Evolutionary conservation across 331 rosid species (phyloP).

Genomic region (Malus hybrid): DNA sequence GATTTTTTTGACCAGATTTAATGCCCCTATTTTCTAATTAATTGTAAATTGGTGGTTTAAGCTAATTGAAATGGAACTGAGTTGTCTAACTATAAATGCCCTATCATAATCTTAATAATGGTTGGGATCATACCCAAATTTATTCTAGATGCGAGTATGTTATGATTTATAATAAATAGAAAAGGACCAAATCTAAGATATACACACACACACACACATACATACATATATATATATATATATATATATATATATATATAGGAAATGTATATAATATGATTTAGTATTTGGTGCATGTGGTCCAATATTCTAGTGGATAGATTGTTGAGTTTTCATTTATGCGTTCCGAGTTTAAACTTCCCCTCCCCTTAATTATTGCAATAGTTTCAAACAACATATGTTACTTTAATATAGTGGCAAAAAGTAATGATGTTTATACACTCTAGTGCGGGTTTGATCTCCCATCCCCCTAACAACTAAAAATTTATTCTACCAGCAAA

Average conservation of each 20-base stretch:
- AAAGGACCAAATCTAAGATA: background rate
- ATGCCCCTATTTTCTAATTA: background rate
- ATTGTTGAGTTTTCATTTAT: too few relatives aligned
- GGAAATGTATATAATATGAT: background rate
- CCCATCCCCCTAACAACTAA: too few relatives aligned
- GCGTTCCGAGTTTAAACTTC: too few relatives aligned
- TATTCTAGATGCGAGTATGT: background rate
- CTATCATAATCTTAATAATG: background rate
- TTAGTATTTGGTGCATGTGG: background rate
- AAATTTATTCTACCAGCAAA: too few relatives aligned
- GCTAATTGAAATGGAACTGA: background rate
- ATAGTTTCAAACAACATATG: background rate
- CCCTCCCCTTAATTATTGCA: too few relatives aligned
- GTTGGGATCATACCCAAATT: background rate
- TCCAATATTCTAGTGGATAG: too few relatives aligned
- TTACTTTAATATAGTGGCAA: accelerated
- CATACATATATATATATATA: too few relatives aligned
- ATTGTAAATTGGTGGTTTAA: background rate
- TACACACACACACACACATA: too few relatives aligned
- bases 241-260: too few relatives aligned
- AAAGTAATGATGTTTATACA: background rate
- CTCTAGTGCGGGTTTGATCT: accelerated
- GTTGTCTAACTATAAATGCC: background rate
- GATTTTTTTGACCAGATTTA: too few relatives aligned
- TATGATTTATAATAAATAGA: background rate